A percentile compares a stretch with the other conserved stretches of the same genome.
Evolutionary conservation across 441 rosid genomes (phyloP).

Genomic region (Pelargonium myrrhifolium): DNA sequence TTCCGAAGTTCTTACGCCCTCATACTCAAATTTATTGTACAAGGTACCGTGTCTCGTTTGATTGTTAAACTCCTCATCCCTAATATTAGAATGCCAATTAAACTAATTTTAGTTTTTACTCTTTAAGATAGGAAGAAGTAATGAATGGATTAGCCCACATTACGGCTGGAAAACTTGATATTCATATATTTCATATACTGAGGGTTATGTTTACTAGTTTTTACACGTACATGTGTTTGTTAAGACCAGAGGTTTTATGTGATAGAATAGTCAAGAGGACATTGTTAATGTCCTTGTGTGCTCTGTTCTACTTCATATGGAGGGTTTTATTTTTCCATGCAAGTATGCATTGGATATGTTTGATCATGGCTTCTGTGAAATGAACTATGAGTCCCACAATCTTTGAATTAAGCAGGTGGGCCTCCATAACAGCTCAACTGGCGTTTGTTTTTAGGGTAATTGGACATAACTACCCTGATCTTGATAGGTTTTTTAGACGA

Average conservation of each 20-base stretch:
- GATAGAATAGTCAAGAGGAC: neutral
- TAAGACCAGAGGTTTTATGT: conserved; percentile 3
- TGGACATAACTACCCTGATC: too few species aligned
- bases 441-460: too few species aligned
- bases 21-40: conserved; percentile 93
- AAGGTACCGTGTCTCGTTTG: conserved; percentile 42
- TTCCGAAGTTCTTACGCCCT: conserved; percentile 84
- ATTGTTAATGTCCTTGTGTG: neutral
- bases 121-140: neutral
- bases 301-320: conserved; percentile 6
- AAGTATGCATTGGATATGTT: neutral
- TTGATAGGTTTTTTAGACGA: too few species aligned
- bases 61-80: neutral
- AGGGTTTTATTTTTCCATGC: neutral
- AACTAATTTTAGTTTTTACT: too few species aligned
- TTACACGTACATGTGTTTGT: neutral
- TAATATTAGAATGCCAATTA: too few species aligned
- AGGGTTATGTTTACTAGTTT: neutral
- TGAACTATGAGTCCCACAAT: neutral
- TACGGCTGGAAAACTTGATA: neutral
- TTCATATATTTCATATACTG: neutral
- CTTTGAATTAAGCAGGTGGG: neutral
- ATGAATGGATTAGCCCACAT: conserved; percentile 2
- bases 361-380: neutral
- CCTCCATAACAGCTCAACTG: neutral